Base-by-base conservation (phyloP, 176 grass and related monocot genomes). In the Zea luxurians region DNA sequence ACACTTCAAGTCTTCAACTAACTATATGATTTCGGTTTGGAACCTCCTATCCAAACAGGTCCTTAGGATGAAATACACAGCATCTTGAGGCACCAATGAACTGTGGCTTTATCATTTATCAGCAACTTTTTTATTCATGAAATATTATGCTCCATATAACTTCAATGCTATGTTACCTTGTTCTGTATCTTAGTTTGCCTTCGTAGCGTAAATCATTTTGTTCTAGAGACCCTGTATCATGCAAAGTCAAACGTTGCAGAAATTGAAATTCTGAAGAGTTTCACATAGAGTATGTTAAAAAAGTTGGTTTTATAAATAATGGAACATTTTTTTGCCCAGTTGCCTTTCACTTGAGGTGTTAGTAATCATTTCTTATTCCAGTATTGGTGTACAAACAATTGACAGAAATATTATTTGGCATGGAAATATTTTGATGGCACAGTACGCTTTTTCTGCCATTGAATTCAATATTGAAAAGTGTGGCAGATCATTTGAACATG, bases 201-300 rank as follows among this genome's bases (percentile, higher is more conserved):
- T 58, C 4, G 10, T 13, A 75, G 48, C 67, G 8, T 71, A 65
- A 21, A 55, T 45, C 8, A 37, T 17, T 57, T 18, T 71, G 20
- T 55, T 61, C 7, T 36, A n/a, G 0, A 17, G 7, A 4, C 53
- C 13, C 15, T 57, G 18, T 27, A 11, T 8, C 12, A 45, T 3
- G 15, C 2, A 20, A 68, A 68, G 55, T 68, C 18, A 44, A 45
- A 35, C 7, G 45, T 16, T 35, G 13, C 18, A 40, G 45, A 50
- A 78, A 36, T 36, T 50, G 15, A 53, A 72, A 52, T 13, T 8
- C 46, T 64, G 43, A 77, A 18, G 12, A 68, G 9, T 66, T 74
- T 57, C 20, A 66, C 58, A 36, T 44, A 8, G 37, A 41, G 7
- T 44, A 54, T 54, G 7, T 54, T 54, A 17, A 54, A 17, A 54